Evolutionary conservation across 257 asterid genomes (phyloP).

Genomic region (Rehmannia glutinosa): DNA sequence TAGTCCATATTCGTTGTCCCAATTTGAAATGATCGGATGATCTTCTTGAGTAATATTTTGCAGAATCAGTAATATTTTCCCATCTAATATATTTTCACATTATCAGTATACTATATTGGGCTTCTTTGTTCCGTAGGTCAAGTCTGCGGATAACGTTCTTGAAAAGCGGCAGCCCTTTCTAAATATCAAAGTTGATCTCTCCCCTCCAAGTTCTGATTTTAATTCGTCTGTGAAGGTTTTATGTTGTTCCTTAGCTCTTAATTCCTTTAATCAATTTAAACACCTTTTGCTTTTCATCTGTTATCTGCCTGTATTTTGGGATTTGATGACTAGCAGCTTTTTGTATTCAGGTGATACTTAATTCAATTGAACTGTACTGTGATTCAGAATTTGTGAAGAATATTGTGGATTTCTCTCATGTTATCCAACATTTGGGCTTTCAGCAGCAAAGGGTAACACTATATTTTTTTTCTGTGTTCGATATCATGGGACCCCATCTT

Average conservation of each 20-base stretch:
- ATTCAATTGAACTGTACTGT: slow-evolving; percentile 56
- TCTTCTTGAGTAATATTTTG: not conserved
- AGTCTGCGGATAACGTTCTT: slow-evolving; percentile 31
- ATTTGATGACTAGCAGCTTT: slow-evolving; percentile 19
- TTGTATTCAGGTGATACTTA: slow-evolving; percentile 50
- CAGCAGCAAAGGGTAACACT: slow-evolving; percentile 70
- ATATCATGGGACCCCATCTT: slow-evolving; percentile 6
- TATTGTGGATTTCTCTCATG: slow-evolving; percentile 43
- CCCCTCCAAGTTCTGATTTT: slow-evolving; percentile 40
- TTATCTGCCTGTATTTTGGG: slow-evolving; percentile 15
- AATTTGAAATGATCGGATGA: not conserved
- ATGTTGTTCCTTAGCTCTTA: slow-evolving; percentile 9
- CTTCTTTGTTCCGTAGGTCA: slow-evolving; percentile 39
- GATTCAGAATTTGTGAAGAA: slow-evolving; percentile 59
- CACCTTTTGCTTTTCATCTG: not conserved
- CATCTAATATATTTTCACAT: slow-evolving; percentile 1
- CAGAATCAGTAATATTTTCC: not conserved
- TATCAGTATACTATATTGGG: not conserved
- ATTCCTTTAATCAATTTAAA: slow-evolving; percentile 7
- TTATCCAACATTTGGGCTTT: slow-evolving; percentile 44
- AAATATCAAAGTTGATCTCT: slow-evolving; percentile 58
- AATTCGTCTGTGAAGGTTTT: slow-evolving; percentile 68
- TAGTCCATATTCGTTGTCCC: not conserved
- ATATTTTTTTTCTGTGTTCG: slow-evolving; percentile 1
- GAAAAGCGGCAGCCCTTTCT: slow-evolving; percentile 53